Base-by-base conservation (phyloP, 2,329 filamentous ascomycete genomes). In the Penicillium verrucosum region DNA sequence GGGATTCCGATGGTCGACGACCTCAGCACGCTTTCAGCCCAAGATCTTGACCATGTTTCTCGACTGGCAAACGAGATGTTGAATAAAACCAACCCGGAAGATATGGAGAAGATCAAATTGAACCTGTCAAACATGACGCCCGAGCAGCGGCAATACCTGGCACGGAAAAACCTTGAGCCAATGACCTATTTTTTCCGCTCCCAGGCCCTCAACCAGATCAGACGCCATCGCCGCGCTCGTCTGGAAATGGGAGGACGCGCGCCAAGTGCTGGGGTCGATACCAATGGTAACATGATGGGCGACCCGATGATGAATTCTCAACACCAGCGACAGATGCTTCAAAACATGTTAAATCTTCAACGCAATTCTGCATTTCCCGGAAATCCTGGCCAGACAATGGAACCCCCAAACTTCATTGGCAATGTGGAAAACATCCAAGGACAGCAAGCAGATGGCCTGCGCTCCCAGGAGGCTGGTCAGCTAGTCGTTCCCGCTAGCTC, bases 401-500 rank as follows among this genome's bases (percentile, higher is more conserved):
- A 72, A 23, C 68, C 60, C 9, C 52, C 61, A 5, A 64, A 62
- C 5, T 75, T 78, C 57, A 70, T 78, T 32, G 75, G 74, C 29
- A 78, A 75, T 55, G 70, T 85, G 60, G 80, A 82, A 54, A 81
- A 83, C 42, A 79, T 86, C 38, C 77, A 84, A 55, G 81, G 80
- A 29, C 84, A 86, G 63, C 85, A 87, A 70, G 81, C 80, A 40
- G 84, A 85, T 60, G 84, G 82, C n/a, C 70, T 85, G 61, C 82
- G 83, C 51, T 80, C 81, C 16, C 82, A 85, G 64, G 82, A 86
- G 69, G 81, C 81, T 47, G 85, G 85, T 9, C 82, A 85, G 60
- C 74, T 82, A 41, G 84, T 86, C n/a, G 85, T 87, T 4, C 85
- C 85, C 10, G 85, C 83, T 7, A 87, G 83, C 69, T 83, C 81